Evolutionary conservation across 2,329 filamentous ascomycete species (phyloP), one percentile per base, ranked within the genome.

Genomic region (Pseudogymnoascus pannorum): DNA sequence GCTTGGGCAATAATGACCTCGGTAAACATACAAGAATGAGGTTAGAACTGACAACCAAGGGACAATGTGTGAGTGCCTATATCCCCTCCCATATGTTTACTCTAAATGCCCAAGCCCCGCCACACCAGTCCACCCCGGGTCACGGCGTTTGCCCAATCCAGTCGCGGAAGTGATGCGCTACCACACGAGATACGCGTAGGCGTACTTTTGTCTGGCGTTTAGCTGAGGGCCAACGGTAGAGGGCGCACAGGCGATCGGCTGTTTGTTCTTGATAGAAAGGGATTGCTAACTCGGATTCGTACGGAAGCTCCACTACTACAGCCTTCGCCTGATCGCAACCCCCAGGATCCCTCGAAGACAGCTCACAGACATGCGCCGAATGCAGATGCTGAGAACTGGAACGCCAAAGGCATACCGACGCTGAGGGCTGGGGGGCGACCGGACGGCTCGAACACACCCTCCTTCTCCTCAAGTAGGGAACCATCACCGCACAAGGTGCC

Each of bases 11-110:
- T 54, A 54, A 54, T 54, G 44, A 54, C 24, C 44, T 54, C 44
- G 44, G 44, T 54, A 54, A 9, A 54, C 44, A 54, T 54, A n/a
- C n/a, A 54, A 54, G 24, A 54, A 54, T 54, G 44, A 54, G 44
- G 44, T 54, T 24, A 54, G 24, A 54, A 7, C 44, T 54, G 24
- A 54, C 14, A 8, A 54, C 2, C 24, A 54, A 54, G 44, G 44
- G 44, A 54, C 44, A 54, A 54, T 54, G 44, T 54, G 44, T 54
- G 44, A 54, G 44, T 31, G 26, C 44, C 40, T 16, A 26, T 8
- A 29, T 16, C 42, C 42, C 44, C 22, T 8, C 44, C 44, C 24
- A 54, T 54, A 24, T 54, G 44, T 54, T 54, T 54, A 31, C 44
- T 54, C 44, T 12, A 31, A 18, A 54, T 29, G n/a, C 44, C 18